Base-by-base conservation (phyloP, 2,329 filamentous ascomycete genomes). In the Pseudogymnoascus sp. region DNA sequence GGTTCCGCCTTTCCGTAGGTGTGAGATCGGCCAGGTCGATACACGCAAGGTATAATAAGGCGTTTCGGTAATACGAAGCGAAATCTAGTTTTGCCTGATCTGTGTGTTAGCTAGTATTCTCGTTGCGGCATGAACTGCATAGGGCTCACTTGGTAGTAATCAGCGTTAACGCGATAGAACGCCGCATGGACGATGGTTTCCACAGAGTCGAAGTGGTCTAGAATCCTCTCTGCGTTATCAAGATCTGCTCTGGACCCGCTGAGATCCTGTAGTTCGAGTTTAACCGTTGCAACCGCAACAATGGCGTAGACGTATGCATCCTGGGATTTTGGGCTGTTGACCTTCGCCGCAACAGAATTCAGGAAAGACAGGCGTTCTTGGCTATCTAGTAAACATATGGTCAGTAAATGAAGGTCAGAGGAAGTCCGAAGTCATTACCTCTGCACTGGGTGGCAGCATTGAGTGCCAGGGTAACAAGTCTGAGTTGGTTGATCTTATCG, bases 401-500 rank as follows among this genome's bases (percentile, higher is more conserved):
- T 35, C n/a, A 67, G 61, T 43, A 62, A 47, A 37, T 2, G 9
- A 37, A 20, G 11, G 22, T 38, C 36, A 33, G 12, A 2, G 6
- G 39, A 5, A 25, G 14, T 20, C 11, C 5, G 9, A 12, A 25
- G 36, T 58, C 37, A 60, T 72, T 74, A 93, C 90, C 86, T 79
- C 83, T 82, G 75, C 89, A 96, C 78, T 96, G 87, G 70, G 87
- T 85, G 60, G 91, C 91, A 50, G 94, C 90, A 76, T 89, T 90
- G 72, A 97, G 78, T 14, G 91, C 94, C 67, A 99, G 79, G 67
- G 90, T 88, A 67, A 99, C 94, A 68, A 97, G 87, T 82, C 97
- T 97, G 65, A 99, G 82, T 79, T 97, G 93, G 78, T 97, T 99
- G 81, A 99, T 97, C 82, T 95, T 97, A 74, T 96, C 92, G 67